These are phyloP conservation scores for Marchantia paleacea DNA, from an alignment of 225 moss, liverwort and hornwort genomes.

Conservation along the genomic window DNA sequence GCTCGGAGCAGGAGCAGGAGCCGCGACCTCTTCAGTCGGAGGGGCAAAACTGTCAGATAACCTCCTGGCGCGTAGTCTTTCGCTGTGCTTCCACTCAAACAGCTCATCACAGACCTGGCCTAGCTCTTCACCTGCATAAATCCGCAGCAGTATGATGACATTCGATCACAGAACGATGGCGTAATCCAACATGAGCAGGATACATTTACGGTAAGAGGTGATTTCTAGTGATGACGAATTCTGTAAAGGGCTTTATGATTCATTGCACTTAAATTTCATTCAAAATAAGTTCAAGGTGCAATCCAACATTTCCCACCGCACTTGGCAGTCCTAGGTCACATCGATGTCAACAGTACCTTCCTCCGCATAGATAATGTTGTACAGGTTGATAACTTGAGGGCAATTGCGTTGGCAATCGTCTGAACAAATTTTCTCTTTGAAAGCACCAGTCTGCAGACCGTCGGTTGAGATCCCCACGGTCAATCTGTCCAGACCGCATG, in stretches of 20 bases:
- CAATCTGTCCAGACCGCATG: conserved; percentile 23
- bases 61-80: not conserved
- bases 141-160: not conserved
- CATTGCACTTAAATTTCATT: not conserved
- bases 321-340: not conserved
- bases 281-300: too few species aligned
- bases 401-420: conserved; percentile 11
- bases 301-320: too few species aligned
- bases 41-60: not conserved
- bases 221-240: not conserved
- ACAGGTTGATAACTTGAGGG: conserved; percentile 18
- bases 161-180: too few species aligned
- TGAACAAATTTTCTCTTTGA: conserved; percentile 27
- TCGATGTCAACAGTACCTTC: conserved; percentile 2
- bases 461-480: conserved; percentile 27
- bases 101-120: conserved; percentile 7
- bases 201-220: not conserved
- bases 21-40: not conserved
- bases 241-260: not conserved
- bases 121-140: conserved; percentile 13
- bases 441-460: conserved; percentile 5
- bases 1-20: not conserved
- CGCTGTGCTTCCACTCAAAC: not conserved
- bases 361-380: conserved; percentile 11
- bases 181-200: too few species aligned